Evolutionary conservation across 192 early-diverging fungal genomes (phyloP), one percentile per base, ranked within the genome.

Genomic region (Geranomyces michiganensis): DNA sequence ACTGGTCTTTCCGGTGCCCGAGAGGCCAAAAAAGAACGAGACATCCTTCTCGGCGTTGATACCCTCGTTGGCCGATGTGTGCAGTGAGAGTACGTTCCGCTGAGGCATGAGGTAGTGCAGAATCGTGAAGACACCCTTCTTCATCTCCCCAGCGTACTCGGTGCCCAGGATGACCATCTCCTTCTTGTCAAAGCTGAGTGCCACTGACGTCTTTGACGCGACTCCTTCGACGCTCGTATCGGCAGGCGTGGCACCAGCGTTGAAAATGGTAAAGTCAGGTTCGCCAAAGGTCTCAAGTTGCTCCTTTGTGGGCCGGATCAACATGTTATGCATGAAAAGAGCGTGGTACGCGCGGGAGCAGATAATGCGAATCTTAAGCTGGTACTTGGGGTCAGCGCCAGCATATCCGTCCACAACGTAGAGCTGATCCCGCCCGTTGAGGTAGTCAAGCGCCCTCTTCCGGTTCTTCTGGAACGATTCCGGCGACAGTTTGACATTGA

Each of bases 91-190:
- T 21, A 93, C 88, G 43, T 83, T 87, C 8, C 78, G 77, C 88
- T 92, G 90, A 73, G 95, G 95, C 94, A 95, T 95, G 60, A 92
- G 82, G 84, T 97, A 94, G 76, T 97, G 95, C 95, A 97, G 94
- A 63, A 97, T 91, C 19, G 93, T 95, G 82, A 97, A 94, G 46
- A 92, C 84, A 22, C 93, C 94, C 87, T 95, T 95, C 84, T 95
- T 95, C 94, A 95, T 95, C 83, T 95, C 94, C 62, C 94, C 94
- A 46, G 94, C 94, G 62, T 97, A 97, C 80, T 97, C 91, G 53
- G 93, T 93, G 56, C 95, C 95, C 44, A 97, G 82, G 59, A 97
- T 97, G 32, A 97, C 91, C 90, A 94, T 93, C 79, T 95, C 92
- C 43, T 78, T 78, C 76, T 88, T 87, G 73, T 92, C 88, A 51